phyloP scores from a whole-genome alignment of 1,284 basidiomycete species.

The Vanrija sp. region DNA sequence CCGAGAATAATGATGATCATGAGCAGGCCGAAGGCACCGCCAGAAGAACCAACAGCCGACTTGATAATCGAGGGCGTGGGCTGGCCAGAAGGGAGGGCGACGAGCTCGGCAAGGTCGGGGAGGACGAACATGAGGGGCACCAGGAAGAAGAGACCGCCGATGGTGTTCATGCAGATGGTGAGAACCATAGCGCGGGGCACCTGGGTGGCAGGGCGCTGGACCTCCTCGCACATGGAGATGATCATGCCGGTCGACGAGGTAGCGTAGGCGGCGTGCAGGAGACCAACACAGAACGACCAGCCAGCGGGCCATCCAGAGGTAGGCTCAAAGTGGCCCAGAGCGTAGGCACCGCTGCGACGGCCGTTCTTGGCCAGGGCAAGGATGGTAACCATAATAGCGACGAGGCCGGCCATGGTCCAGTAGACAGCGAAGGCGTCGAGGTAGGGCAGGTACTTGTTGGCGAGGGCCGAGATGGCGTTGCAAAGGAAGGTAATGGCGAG shows the following conservation, averaged over 20 bases:
- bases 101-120: conserved; percentile 43
- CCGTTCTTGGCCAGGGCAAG: conserved; percentile 43
- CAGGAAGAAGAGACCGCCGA: conserved; percentile 40
- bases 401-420: conserved; percentile 26
- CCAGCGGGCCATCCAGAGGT: conserved; percentile 14
- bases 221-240: conserved; percentile 46
- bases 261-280: conserved; percentile 42
- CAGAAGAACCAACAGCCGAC: conserved; percentile 44
- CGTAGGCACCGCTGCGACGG: conserved; percentile 31
- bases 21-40: conserved; percentile 49
- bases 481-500: conserved; percentile 15
- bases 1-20: conserved; percentile 49
- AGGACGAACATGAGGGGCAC: conserved; percentile 51
- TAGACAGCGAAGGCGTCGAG: conserved; percentile 34
- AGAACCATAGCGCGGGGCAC: conserved; percentile 43
- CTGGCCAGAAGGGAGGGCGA: conserved; percentile 47
- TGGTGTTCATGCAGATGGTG: conserved; percentile 20
- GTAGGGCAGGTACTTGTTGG: conserved; percentile 36
- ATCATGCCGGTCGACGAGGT: conserved; percentile 43
- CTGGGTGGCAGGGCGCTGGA: conserved; percentile 41
- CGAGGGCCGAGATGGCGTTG: conserved; percentile 26
- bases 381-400: conserved; percentile 30
- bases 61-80: conserved; percentile 50
- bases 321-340: conserved; percentile 23
- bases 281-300: conserved; percentile 33